Conservation (phyloP, 208 protist genomes). For the Herpetomonas samuelpessoai region DNA sequence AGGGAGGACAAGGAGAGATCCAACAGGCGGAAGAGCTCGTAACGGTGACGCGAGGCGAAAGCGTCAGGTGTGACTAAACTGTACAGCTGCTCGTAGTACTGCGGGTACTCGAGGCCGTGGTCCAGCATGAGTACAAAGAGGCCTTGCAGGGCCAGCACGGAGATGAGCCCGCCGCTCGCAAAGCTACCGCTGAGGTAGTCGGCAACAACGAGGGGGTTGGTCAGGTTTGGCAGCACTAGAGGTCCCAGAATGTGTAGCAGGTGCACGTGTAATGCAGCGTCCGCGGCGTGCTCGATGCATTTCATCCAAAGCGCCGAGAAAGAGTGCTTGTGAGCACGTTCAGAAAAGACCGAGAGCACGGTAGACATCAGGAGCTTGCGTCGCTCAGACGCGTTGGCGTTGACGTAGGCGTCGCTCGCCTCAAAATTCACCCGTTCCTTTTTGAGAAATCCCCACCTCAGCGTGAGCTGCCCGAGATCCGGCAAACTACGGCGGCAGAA, state of each 20-base stretch:
- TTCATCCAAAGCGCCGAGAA: slow-evolving; percentile 82
- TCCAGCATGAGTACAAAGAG: slow-evolving; percentile 89
- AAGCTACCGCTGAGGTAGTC: slow-evolving; percentile 89
- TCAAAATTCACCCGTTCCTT: slow-evolving; percentile 52
- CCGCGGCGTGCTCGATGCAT: slow-evolving; percentile 51
- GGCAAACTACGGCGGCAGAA: slow-evolving; percentile 61
- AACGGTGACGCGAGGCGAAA: slow-evolving; percentile 84
- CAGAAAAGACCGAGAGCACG: slow-evolving; percentile 80
- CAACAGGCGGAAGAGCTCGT: slow-evolving; percentile 83
- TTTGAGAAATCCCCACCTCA: slow-evolving; percentile 67
- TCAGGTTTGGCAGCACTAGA: slow-evolving; percentile 72
- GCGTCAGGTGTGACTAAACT: slow-evolving; percentile 74
- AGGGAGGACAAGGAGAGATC: slow-evolving; percentile 82
- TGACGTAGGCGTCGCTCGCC: slow-evolving; percentile 57
- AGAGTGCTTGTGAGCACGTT: slow-evolving; percentile 77
- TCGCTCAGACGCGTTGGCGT: slow-evolving; percentile 67
- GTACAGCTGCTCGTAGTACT: slow-evolving; percentile 92
- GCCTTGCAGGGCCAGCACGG: slow-evolving; percentile 83
- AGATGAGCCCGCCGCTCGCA: slow-evolving; percentile 77
- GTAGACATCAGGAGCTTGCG: slow-evolving; percentile 54
- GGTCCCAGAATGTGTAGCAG: slow-evolving; percentile 76
- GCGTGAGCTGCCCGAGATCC: slow-evolving; percentile 35
- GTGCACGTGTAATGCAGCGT: slow-evolving; percentile 66
- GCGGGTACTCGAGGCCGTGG: slow-evolving; percentile 87
- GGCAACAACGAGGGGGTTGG: slow-evolving; percentile 79